Conservation (phyloP, 2,329 filamentous ascomycete species). For the Aspergillus fumigatiaffinis region DNA sequence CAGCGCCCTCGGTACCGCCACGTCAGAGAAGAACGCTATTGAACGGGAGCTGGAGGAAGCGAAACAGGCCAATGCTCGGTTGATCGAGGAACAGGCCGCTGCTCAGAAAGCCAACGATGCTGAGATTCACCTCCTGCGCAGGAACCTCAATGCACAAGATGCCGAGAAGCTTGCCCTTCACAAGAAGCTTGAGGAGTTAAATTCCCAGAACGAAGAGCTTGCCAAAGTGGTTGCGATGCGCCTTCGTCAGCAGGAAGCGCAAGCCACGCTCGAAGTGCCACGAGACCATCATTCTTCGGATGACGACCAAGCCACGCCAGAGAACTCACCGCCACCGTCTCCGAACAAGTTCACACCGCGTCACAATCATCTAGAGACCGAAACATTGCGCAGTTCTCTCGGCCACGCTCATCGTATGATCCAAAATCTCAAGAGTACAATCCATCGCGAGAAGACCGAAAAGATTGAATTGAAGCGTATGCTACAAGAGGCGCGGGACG, state of each 20-base stretch:
- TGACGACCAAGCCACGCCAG: slow-evolving; percentile 69
- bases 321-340: slow-evolving; percentile 85
- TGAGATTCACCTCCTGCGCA: slow-evolving; percentile 78
- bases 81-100: slow-evolving; percentile 74
- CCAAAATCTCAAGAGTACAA: slow-evolving; percentile 88
- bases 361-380: slow-evolving; percentile 86
- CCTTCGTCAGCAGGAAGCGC: slow-evolving; percentile 62
- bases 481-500: slow-evolving; percentile 90
- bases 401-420: slow-evolving; percentile 95
- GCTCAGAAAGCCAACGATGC: slow-evolving; percentile 80
- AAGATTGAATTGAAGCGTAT: slow-evolving; percentile 94
- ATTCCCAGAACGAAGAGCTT: slow-evolving; percentile 84
- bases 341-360: slow-evolving; percentile 88
- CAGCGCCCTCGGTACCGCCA: slow-evolving; percentile 65
- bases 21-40: slow-evolving; percentile 69
- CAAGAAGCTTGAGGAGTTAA: slow-evolving; percentile 82
- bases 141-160: slow-evolving; percentile 73
- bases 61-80: slow-evolving; percentile 71
- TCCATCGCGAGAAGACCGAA: slow-evolving; percentile 97
- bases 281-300: slow-evolving; percentile 63
- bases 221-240: slow-evolving; percentile 77
- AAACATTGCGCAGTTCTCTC: slow-evolving; percentile 90
- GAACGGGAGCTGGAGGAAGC: slow-evolving; percentile 91
- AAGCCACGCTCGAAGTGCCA: slow-evolving; percentile 55
- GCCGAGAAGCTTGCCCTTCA: slow-evolving; percentile 74